phyloP scores from a whole-genome alignment of 2,329 filamentous ascomycete genomes.

The Fusarium ramigenum region DNA sequence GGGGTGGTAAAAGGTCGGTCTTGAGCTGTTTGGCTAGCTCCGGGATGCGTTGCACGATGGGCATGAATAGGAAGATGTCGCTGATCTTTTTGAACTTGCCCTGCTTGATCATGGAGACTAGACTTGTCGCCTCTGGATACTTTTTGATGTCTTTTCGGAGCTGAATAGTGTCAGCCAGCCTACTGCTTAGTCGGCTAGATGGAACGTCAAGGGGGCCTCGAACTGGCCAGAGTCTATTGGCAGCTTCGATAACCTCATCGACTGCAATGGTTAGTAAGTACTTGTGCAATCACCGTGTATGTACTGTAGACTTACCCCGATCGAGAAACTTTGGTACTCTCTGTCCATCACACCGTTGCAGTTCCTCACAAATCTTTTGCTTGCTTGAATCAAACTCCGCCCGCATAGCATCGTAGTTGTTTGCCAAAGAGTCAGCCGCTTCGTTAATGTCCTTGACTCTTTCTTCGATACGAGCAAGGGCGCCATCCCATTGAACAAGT shows the following conservation, averaged over 20 bases:
- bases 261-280: not conserved
- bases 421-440: not conserved
- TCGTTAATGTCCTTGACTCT: not conserved
- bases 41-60: fast-evolving
- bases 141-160: not conserved
- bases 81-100: not conserved
- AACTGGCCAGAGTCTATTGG: not conserved
- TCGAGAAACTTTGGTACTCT: not conserved
- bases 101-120: not conserved
- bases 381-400: not conserved
- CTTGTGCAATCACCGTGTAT: fast-evolving
- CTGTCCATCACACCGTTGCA: not conserved
- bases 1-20: not conserved
- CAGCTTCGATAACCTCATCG: not conserved
- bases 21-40: not conserved
- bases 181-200: fast-evolving
- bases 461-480: not conserved
- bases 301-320: fast-evolving
- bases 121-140: not conserved
- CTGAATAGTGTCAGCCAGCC: fast-evolving
- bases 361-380: not conserved
- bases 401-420: not conserved
- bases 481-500: not conserved
- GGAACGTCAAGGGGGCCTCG: not conserved
- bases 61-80: not conserved